These are phyloP conservation scores for Leishmania amazonensis DNA, from an alignment of 208 protist genomes.

Conservation along the genomic window DNA sequence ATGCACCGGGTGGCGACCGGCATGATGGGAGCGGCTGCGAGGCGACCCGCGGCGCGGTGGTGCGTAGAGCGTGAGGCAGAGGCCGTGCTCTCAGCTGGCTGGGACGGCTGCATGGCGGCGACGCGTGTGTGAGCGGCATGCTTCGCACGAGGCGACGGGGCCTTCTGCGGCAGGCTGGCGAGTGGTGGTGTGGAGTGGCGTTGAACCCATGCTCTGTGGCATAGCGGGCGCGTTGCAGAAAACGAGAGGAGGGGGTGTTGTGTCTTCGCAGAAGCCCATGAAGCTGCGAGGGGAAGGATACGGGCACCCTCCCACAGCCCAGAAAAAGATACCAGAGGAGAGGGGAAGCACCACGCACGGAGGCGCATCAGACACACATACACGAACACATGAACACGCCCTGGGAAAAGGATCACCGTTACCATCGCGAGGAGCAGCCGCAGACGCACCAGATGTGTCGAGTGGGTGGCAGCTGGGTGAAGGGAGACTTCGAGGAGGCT, in stretches of 20 bases:
- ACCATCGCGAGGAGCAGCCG: neutral
- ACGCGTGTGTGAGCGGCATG: neutral
- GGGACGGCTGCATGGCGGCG: neutral
- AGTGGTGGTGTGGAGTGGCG: neutral
- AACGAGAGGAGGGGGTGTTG: neutral
- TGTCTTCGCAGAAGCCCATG: slow-evolving; percentile 1
- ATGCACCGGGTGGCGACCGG: neutral
- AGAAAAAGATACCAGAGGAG: neutral
- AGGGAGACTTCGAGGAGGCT: neutral
- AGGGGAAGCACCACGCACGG: neutral
- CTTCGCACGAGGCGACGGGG: neutral
- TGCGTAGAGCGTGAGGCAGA: too few species aligned
- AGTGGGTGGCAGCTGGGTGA: neutral
- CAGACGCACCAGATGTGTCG: neutral
- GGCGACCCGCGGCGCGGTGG: too few species aligned
- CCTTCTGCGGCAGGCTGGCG: neutral
- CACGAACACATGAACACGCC: neutral
- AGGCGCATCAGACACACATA: neutral
- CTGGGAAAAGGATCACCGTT: neutral
- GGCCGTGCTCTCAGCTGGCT: neutral
- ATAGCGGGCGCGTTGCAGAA: neutral
- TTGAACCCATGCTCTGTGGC: neutral
- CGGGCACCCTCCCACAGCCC: neutral
- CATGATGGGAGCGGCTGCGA: neutral
- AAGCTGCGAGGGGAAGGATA: neutral